Evolutionary conservation across 345 rosid species (phyloP).

Genomic region (Eucalyptus erythrocorys): DNA sequence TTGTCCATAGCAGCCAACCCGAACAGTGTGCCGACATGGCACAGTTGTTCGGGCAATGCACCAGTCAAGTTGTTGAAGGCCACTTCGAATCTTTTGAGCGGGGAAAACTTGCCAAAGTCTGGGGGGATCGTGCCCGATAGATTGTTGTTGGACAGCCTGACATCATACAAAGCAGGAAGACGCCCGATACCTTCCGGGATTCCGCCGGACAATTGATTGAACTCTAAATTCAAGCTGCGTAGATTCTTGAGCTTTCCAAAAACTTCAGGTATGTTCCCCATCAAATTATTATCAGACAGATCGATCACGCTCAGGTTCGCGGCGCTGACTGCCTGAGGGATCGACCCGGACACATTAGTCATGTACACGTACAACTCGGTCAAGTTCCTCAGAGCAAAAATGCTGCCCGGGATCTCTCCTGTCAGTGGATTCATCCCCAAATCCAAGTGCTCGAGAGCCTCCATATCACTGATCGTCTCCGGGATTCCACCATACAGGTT

Average conservation of each 20-base stretch:
- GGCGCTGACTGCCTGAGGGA: slow-evolving; percentile 27
- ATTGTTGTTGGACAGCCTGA: slow-evolving; percentile 35
- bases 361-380: slow-evolving; percentile 4
- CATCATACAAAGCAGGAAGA: slow-evolving; percentile 19
- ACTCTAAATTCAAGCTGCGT: slow-evolving; percentile 3
- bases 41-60: fast-evolving
- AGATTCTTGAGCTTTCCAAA: slow-evolving; percentile 27
- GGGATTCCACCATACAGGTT: not conserved
- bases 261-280: slow-evolving; percentile 30
- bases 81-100: not conserved
- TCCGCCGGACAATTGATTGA: not conserved
- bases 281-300: slow-evolving; percentile 33
- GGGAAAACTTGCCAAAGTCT: slow-evolving; percentile 32
- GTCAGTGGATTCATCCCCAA: slow-evolving; percentile 2
- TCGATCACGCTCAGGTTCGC: slow-evolving; percentile 15
- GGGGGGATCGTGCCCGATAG: slow-evolving; percentile 39
- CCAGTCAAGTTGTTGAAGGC: not conserved
- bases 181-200: slow-evolving; percentile 10
- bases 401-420: slow-evolving; percentile 21
- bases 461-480: slow-evolving; percentile 10
- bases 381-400: slow-evolving; percentile 40
- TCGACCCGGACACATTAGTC: slow-evolving; percentile 25
- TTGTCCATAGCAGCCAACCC: not conserved
- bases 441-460: slow-evolving; percentile 27
- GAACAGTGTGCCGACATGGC: fast-evolving